Percentiles rank a stretch among this genome's conserved stretches.
phyloP scores from a whole-genome alignment of 2,329 filamentous ascomycete genomes.

The Ophiosphaerella korrae region DNA sequence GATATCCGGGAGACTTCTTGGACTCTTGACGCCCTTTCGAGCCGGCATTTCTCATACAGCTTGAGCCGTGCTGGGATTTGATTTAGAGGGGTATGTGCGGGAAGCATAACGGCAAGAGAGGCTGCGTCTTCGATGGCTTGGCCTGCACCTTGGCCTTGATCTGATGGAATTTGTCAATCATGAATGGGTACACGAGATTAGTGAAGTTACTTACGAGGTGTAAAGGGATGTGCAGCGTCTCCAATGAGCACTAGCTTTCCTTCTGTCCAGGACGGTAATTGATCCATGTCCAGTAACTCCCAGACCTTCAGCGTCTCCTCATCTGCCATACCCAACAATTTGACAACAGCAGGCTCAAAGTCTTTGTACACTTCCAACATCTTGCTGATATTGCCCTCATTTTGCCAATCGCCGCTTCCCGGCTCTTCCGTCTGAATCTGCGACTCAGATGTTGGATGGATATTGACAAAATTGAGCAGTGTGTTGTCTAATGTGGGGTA shows the following conservation, averaged over 20 bases:
- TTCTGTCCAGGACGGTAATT: conserved; percentile 61
- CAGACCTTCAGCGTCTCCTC: conserved; percentile 45
- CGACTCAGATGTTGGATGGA: conserved; percentile 47
- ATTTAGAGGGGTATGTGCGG: conserved; percentile 47
- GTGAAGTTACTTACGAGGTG: conserved; percentile 55
- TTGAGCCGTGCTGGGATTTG: conserved; percentile 62
- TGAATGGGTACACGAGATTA: neutral
- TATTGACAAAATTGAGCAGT: conserved; percentile 54
- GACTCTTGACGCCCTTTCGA: conserved; percentile 62
- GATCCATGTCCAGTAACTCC: conserved; percentile 61
- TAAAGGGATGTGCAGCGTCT: conserved; percentile 71
- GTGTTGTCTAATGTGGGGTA: conserved; percentile 56
- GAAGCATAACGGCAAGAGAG: conserved; percentile 62
- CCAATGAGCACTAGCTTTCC: conserved; percentile 64
- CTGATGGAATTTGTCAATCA: conserved; percentile 16
- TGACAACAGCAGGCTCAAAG: conserved; percentile 44
- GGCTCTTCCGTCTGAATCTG: conserved; percentile 18
- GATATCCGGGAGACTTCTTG: conserved; percentile 63
- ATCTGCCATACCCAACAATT: conserved; percentile 48
- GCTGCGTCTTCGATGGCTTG: conserved; percentile 71
- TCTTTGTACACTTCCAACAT: conserved; percentile 49
- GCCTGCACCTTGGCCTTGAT: conserved; percentile 66
- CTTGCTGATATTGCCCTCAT: conserved; percentile 41
- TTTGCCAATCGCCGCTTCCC: conserved; percentile 42
- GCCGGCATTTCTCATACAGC: conserved; percentile 64